A percentile compares a stretch with the other conserved stretches of the same genome.
Conservation (phyloP, 2,329 filamentous ascomycete genomes). For the Colletotrichum tabaci region DNA sequence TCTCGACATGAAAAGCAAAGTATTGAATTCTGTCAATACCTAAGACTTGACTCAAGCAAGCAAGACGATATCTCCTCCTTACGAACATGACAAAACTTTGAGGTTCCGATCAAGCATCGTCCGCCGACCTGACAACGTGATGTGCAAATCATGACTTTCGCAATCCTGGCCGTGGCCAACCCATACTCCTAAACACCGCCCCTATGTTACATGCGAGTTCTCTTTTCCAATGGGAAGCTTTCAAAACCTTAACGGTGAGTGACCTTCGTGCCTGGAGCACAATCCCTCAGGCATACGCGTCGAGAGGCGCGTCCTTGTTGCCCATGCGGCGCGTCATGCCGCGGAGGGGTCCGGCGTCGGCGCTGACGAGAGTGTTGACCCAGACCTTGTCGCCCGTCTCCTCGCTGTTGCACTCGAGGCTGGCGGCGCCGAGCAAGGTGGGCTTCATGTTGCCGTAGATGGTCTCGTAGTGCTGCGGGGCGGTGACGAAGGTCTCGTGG, state of each 20-base stretch:
- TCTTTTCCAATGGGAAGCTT: neutral
- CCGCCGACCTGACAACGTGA: no score
- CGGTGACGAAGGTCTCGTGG: conserved; percentile 68
- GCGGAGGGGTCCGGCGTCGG: conserved; percentile 50
- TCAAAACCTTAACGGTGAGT: neutral
- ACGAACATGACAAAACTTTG: no score
- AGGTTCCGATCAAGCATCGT: no score
- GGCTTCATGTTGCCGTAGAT: conserved; percentile 64
- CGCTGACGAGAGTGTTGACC: conserved; percentile 53
- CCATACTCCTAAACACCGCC: neutral
- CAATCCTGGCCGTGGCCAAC: no score
- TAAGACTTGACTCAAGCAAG: no score
- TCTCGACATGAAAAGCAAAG: no score
- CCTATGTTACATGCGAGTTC: neutral
- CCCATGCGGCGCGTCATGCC: conserved; percentile 54
- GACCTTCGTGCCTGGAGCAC: neutral
- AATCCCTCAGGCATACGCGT: conserved; percentile 44
- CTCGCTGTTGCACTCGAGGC: conserved; percentile 45
- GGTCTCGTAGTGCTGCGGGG: conserved; percentile 63
- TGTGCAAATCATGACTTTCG: no score
- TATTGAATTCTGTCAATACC: no score
- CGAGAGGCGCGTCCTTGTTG: conserved; percentile 1
- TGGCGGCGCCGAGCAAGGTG: conserved; percentile 52
- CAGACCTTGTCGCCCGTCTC: conserved; percentile 48
- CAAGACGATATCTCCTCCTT: no score